Evolutionary conservation across 352 stramenopile species (phyloP).

Genomic region (Blastocystis hominis): DNA sequence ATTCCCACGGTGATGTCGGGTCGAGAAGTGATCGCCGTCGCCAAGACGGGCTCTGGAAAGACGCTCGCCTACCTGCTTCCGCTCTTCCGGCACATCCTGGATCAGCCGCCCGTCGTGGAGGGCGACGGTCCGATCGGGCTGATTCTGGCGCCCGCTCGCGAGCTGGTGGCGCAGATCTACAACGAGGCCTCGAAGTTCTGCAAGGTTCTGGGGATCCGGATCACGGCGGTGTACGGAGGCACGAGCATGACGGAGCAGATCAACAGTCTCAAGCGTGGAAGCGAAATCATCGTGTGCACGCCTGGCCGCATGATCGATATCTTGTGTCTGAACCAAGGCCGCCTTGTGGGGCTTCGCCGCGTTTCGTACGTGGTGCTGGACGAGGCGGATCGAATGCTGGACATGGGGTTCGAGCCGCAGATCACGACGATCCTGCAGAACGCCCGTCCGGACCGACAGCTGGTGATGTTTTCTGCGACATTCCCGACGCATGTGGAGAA

Average conservation of each 20-base stretch:
- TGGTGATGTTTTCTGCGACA: slow-evolving; percentile 91
- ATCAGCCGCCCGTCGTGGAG: slow-evolving; percentile 72
- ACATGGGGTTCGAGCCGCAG: slow-evolving; percentile 99
- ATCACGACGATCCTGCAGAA: slow-evolving; percentile 76
- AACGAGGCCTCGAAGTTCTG: slow-evolving; percentile 82
- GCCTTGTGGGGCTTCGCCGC: slow-evolving; percentile 84
- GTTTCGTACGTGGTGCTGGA: slow-evolving; percentile 96
- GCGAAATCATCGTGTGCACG: slow-evolving; percentile 91
- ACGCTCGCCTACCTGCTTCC: slow-evolving; percentile 72
- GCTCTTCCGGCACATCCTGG: slow-evolving; percentile 87
- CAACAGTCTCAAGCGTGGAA: slow-evolving; percentile 88
- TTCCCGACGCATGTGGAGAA: slow-evolving; percentile 73
- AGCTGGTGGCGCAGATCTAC: slow-evolving; percentile 96
- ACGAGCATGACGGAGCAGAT: slow-evolving; percentile 91
- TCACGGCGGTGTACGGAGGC: slow-evolving; percentile 87
- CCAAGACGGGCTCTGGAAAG: slow-evolving; percentile 85
- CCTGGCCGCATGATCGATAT: slow-evolving; percentile 97
- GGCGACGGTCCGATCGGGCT: slow-evolving; percentile 91
- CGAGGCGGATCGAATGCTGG: slow-evolving; percentile 98
- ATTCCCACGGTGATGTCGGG: slow-evolving; percentile 95
- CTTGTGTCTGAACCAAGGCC: slow-evolving; percentile 89
- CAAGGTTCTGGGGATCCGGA: slow-evolving; percentile 78
- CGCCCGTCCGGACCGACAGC: slow-evolving; percentile 78
- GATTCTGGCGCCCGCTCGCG: slow-evolving; percentile 89
- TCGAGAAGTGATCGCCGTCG: slow-evolving; percentile 95